Evolutionary conservation across 352 stramenopile species (phyloP).

Genomic region (Elongisporangium anandrum): DNA sequence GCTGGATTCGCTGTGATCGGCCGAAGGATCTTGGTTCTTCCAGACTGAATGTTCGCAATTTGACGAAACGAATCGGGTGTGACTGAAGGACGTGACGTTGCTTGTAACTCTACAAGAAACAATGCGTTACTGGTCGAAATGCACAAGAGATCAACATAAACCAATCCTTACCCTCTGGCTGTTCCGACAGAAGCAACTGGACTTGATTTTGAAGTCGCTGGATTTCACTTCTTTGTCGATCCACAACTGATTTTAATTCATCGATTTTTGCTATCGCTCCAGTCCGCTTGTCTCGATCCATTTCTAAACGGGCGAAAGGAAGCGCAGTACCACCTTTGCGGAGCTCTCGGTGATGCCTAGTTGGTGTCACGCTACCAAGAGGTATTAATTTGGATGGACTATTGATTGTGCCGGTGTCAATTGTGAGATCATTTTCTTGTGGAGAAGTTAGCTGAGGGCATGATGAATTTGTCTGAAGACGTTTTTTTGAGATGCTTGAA

Average conservation of each 20-base stretch:
- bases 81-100: not conserved
- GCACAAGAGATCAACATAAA: not conserved
- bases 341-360: constrained; percentile 21
- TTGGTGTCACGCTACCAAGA: constrained; percentile 17
- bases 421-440: constrained; percentile 12
- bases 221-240: constrained; percentile 67
- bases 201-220: constrained; percentile 64
- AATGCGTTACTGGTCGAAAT: not conserved
- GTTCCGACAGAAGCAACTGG: constrained; percentile 44
- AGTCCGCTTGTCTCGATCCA: constrained; percentile 23
- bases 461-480: not conserved
- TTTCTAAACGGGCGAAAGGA: constrained; percentile 47
- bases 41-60: not conserved
- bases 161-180: constrained; percentile 15
- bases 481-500: not conserved
- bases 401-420: constrained; percentile 11
- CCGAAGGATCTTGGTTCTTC: not conserved
- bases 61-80: constrained; percentile 1
- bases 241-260: constrained; percentile 39
- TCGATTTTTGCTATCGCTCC: constrained; percentile 21
- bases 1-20: not conserved
- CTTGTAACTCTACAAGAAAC: not conserved
- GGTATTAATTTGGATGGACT: constrained; percentile 16
- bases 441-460: constrained; percentile 7
- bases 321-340: constrained; percentile 19